phyloP scores from a whole-genome alignment of 2,329 filamentous ascomycete genomes.

The Hypoxylon sp. region DNA sequence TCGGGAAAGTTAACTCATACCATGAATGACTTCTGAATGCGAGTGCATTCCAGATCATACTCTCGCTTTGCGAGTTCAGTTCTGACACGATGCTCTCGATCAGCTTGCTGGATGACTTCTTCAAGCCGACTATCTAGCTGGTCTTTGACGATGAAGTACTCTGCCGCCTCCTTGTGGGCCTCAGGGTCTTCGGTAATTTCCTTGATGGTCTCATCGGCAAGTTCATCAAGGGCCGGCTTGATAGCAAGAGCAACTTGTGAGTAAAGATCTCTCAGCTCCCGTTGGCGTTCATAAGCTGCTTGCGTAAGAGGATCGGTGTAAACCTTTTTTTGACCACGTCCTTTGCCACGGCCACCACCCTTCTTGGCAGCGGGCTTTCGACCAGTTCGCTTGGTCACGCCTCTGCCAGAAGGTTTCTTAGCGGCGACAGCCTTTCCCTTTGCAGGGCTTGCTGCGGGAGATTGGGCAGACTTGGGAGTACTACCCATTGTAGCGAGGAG shows the following conservation, averaged over 20 bases:
- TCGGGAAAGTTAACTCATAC: conserved; percentile 57
- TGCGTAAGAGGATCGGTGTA: conserved; percentile 69
- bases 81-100: conserved; percentile 55
- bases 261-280: conserved; percentile 76
- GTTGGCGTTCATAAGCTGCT: conserved; percentile 73
- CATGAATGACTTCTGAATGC: conserved; percentile 59
- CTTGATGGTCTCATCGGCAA: conserved; percentile 73
- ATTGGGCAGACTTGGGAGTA: conserved; percentile 47
- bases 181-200: conserved; percentile 69
- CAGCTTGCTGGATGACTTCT: conserved; percentile 48
- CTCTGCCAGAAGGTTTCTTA: conserved; percentile 46
- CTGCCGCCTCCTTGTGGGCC: conserved; percentile 67
- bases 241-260: conserved; percentile 73
- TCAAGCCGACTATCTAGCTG: conserved; percentile 65
- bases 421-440: conserved; percentile 47
- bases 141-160: conserved; percentile 66
- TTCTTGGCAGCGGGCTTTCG: conserved; percentile 48
- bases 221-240: conserved; percentile 75
- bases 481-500: conserved; percentile 52
- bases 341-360: conserved; percentile 55
- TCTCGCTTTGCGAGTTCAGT: conserved; percentile 54
- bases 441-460: conserved; percentile 54
- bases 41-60: conserved; percentile 55
- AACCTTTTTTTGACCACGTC: conserved; percentile 67
- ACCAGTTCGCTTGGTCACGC: conserved; percentile 47